Base-by-base conservation (phyloP, 768 basidiomycete species). In the Macrolepiota dolichaula region DNA sequence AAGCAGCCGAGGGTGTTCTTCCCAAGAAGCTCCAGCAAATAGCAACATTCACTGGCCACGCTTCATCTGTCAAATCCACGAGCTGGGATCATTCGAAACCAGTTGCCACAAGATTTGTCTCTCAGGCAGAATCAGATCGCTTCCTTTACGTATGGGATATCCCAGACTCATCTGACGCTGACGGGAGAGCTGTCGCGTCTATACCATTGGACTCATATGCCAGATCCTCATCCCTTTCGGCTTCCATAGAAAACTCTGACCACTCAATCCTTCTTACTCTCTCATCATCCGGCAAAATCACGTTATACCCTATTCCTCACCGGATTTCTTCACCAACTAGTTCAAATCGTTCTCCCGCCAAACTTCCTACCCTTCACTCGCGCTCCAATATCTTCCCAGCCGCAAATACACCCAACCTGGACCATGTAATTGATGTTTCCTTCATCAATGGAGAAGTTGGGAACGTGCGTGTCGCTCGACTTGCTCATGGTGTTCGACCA, bases 141-240 rank as follows among this genome's bases (percentile, higher is more conserved):
- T 80, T 84, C 61, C 70, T 87, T 7, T 84, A 85, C 59, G 71
- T 87, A 17, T 90, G 88, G 88, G 77, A 83, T 61, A 68, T 82
- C 22, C 77, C 80, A 38, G 71, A 77, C 42, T 71, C 71, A 2
- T 67, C 76, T 10, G 71, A 74, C 15, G 65, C 69, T 13, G 78
- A 81, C 65, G 84, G 85, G 35, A 83, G 76, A 64, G 75, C 86
- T n/a, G 68, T 80, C 19, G 86, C 86, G 15, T 84, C 84, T 4
- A 77, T 86, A 4, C 80, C 86, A 13, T 74, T 89, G 15, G 88
- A 90, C 69, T 83, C 87, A 2, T 83, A 85, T 61, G 84, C 83
- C n/a, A 77, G 81, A 22, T 69, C 71, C 19, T 76, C 85, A 61
- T 73, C 73, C 12, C 57, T 78, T 57, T 71, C 76, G 55, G 59